These are phyloP conservation scores for Curvularia verruculosa DNA, from an alignment of 2,329 filamentous ascomycete genomes.

Conservation along the genomic window DNA sequence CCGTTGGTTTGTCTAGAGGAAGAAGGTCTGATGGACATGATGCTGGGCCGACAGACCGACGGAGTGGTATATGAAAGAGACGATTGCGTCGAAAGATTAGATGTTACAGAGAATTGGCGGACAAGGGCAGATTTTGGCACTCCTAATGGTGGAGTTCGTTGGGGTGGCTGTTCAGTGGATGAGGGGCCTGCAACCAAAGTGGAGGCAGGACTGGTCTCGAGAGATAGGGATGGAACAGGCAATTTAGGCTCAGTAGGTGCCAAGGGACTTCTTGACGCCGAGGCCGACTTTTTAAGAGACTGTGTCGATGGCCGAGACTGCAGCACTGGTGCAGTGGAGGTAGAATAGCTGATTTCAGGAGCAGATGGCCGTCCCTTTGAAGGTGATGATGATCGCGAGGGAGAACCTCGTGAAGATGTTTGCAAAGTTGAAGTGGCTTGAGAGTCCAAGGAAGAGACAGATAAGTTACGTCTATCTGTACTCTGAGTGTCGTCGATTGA, in stretches of 20 bases:
- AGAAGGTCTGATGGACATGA: slow-evolving; percentile 15
- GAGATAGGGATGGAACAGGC: neutral
- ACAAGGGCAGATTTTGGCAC: slow-evolving; percentile 1
- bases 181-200: neutral
- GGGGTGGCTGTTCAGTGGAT: neutral
- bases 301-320: neutral
- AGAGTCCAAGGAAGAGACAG: slow-evolving; percentile 17
- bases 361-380: slow-evolving; percentile 8
- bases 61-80: slow-evolving; percentile 13
- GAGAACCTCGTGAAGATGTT: slow-evolving; percentile 1
- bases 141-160: neutral
- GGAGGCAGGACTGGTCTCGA: neutral
- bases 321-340: neutral
- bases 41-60: slow-evolving; percentile 3
- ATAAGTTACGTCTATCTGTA: slow-evolving; percentile 10
- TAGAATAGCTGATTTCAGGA: slow-evolving; percentile 9
- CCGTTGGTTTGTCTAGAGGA: slow-evolving; percentile 5
- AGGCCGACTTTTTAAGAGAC: neutral
- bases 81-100: slow-evolving; percentile 10
- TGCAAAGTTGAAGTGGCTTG: neutral
- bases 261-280: slow-evolving; percentile 1
- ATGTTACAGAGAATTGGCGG: slow-evolving; percentile 7
- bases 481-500: slow-evolving; percentile 13
- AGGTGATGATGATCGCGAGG: slow-evolving; percentile 4
- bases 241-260: slow-evolving; percentile 4